Evolutionary conservation across 108 stramenopile species (phyloP).

Genomic region (Bacterosira constricta): DNA sequence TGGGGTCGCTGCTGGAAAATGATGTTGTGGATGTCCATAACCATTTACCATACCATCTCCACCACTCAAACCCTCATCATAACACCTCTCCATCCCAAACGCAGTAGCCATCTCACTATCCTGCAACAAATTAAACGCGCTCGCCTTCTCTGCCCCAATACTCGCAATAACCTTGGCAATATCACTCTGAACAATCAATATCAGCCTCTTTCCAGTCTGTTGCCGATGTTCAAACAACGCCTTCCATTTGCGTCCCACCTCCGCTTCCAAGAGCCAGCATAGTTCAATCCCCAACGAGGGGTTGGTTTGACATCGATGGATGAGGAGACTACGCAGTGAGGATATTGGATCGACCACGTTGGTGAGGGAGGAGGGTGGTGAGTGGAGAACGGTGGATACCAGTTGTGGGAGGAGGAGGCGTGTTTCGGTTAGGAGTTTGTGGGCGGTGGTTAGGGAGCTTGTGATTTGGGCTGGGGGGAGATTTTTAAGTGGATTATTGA

Average conservation of each 20-base stretch:
- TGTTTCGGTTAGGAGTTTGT: slow-evolving; percentile 46
- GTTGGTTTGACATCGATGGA: slow-evolving; percentile 67
- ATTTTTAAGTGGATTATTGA: slow-evolving; percentile 1
- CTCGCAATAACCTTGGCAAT: slow-evolving; percentile 80
- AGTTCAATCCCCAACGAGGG: slow-evolving; percentile 84
- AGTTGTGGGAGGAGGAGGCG: slow-evolving; percentile 84
- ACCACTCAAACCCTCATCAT: slow-evolving; percentile 11
- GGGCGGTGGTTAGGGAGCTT: slow-evolving; percentile 18
- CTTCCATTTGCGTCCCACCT: slow-evolving; percentile 90
- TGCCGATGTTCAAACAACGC: slow-evolving; percentile 85
- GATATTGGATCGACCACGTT: slow-evolving; percentile 70
- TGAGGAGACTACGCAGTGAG: slow-evolving; percentile 64
- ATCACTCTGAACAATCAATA: slow-evolving; percentile 82
- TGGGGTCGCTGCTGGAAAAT: neutral
- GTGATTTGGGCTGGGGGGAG: slow-evolving; percentile 15
- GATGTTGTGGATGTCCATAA: slow-evolving; percentile 4
- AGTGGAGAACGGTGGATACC: slow-evolving; percentile 78
- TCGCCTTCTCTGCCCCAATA: slow-evolving; percentile 78
- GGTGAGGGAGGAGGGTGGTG: slow-evolving; percentile 69
- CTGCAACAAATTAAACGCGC: slow-evolving; percentile 86
- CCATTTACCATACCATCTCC: slow-evolving; percentile 8
- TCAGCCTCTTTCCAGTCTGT: slow-evolving; percentile 81
- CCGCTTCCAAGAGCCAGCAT: slow-evolving; percentile 91
- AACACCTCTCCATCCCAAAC: slow-evolving; percentile 59
- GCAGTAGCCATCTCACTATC: slow-evolving; percentile 89